Conservation (phyloP, 305 asterid genomes). For the Fraxinus ornus region DNA sequence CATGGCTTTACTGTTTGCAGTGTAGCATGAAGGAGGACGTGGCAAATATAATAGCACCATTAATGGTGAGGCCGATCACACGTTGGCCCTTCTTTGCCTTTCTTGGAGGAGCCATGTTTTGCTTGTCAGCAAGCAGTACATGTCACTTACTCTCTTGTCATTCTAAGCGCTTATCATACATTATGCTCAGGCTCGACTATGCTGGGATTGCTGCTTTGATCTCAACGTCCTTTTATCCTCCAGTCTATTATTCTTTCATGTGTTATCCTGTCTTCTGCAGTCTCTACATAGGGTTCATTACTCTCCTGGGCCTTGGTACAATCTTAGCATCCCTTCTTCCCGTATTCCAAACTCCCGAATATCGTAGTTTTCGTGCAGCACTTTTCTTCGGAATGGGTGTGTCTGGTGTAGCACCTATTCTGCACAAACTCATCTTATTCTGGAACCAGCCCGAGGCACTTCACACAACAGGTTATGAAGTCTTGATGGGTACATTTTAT, state of each 20-base stretch:
- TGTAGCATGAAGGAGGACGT: slow-evolving; percentile 68
- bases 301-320: slow-evolving; percentile 69
- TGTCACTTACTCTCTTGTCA: slow-evolving; percentile 94
- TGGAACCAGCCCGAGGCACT: slow-evolving; percentile 90
- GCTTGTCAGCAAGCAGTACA: slow-evolving; percentile 83
- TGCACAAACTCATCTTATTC: slow-evolving; percentile 78
- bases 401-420: slow-evolving; percentile 75
- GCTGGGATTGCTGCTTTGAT: slow-evolving; percentile 91
- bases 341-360: slow-evolving; percentile 76
- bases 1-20: slow-evolving; percentile 43
- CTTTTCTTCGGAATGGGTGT: slow-evolving; percentile 89
- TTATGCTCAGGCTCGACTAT: slow-evolving; percentile 86
- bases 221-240: slow-evolving; percentile 92
- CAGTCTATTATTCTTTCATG: slow-evolving; percentile 92
- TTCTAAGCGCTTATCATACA: slow-evolving; percentile 75
- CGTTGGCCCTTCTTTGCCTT: slow-evolving; percentile 98
- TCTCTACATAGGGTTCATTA: slow-evolving; percentile 23
- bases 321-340: slow-evolving; percentile 77
- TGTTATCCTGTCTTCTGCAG: slow-evolving; percentile 84
- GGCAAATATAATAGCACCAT: slow-evolving; percentile 75
- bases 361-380: slow-evolving; percentile 68
- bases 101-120: slow-evolving; percentile 97
- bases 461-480: slow-evolving; percentile 74
- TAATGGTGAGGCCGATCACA: slow-evolving; percentile 71
- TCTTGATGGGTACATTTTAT: slow-evolving; percentile 79